Base-by-base conservation (phyloP, 805 yeast genomes). In the Candida oleophila region DNA sequence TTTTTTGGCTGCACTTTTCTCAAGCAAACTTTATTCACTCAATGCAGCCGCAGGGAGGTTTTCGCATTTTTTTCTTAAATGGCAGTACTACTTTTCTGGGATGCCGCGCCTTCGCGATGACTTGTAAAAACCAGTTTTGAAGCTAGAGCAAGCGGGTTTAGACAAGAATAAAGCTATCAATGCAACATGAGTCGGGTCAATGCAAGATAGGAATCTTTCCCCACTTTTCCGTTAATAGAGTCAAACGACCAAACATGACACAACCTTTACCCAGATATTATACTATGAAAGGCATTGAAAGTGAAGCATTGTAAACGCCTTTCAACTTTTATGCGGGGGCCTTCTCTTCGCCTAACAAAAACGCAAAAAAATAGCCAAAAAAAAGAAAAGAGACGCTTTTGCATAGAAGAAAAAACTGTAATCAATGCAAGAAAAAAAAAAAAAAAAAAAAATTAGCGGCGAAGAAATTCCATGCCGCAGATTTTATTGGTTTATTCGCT, bases 51-150 rank as follows among this genome's bases (percentile, higher is more conserved):
- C 30, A 25, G 11, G 30, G 30, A 25, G 30, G 11, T 5, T 11
- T 25, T 25, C 30, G 30, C 30, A n/a, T n/a, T n/a, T n/a, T n/a
- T n/a, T n/a, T n/a, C n/a, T n/a, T n/a, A n/a, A n/a, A n/a, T n/a
- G n/a, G n/a, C n/a, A n/a, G n/a, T n/a, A n/a, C n/a, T n/a, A n/a
- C n/a, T n/a, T n/a, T n/a, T n/a, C n/a, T n/a, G n/a, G n/a, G 30
- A 25, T 28, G 45, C 45, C 43, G 43, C 32, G 11, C 14, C n/a
- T 20, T 41, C 43, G 43, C 37, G 43, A 41, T 41, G 43, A 41
- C 37, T 41, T 41, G 43, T 41, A 28, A n/a, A n/a, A n/a, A n/a
- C n/a, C n/a, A n/a, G n/a, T n/a, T n/a, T n/a, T n/a, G n/a, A n/a
- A n/a, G n/a, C n/a, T n/a, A n/a, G n/a, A n/a, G n/a, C n/a, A n/a